phyloP scores from a whole-genome alignment of 164 flowering plant species.

The Stephania yunnanensis region DNA sequence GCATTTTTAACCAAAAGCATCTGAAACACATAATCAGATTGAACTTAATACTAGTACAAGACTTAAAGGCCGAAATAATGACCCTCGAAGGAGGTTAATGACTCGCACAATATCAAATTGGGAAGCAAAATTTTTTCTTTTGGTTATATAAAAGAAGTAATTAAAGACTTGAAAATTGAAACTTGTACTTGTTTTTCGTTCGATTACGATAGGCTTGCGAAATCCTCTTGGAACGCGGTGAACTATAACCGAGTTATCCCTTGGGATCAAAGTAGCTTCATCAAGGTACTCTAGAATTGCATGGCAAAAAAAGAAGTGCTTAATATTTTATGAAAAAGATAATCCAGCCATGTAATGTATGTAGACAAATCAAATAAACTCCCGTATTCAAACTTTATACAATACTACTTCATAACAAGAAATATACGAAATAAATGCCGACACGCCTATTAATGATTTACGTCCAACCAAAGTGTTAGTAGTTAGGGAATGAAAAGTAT shows the following conservation, averaged over 20 bases:
- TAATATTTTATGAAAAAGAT: conserved; percentile 21
- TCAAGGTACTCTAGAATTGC: conserved; percentile 86
- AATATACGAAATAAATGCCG: background rate
- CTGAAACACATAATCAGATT: background rate
- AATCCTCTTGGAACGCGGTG: conserved; percentile 93
- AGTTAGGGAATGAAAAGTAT: background rate
- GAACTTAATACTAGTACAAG: background rate
- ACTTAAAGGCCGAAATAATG: background rate
- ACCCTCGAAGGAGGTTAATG: background rate
- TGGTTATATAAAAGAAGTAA: background rate
- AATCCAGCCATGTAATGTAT: conserved; percentile 11
- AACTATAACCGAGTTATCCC: conserved; percentile 86
- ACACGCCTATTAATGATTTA: background rate
- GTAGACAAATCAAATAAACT: background rate
- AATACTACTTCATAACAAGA: background rate
- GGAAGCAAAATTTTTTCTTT: background rate
- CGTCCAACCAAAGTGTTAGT: background rate
- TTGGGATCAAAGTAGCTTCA: conserved; percentile 87
- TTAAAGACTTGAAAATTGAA: conserved; percentile 26
- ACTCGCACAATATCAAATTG: background rate
- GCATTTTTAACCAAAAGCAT: background rate
- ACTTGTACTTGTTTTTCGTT: conserved; percentile 64
- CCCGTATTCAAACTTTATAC: background rate
- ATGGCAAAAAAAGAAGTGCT: conserved; percentile 30
- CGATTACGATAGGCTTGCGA: conserved; percentile 81